Conservation (phyloP, 2,329 filamentous ascomycete species). For the Diplodia scrobiculata region DNA sequence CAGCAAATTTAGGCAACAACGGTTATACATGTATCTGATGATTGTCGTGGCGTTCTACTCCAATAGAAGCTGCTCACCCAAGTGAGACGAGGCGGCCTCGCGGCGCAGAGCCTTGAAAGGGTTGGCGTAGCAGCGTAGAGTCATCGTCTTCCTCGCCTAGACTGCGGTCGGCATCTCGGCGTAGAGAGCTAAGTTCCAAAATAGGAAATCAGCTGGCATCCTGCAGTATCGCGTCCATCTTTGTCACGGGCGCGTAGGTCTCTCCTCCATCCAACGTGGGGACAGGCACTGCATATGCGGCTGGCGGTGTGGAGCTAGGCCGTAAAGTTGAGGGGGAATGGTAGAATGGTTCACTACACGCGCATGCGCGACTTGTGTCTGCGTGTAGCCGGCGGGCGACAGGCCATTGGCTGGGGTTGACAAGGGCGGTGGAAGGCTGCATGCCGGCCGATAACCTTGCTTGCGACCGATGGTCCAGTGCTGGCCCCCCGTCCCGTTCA, state of each 20-base stretch:
- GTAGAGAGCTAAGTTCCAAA: not conserved
- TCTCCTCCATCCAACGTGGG: not conserved
- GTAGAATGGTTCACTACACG: not conserved
- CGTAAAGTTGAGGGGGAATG: not conserved
- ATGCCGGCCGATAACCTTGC: slow-evolving; percentile 20
- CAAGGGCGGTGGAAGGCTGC: slow-evolving; percentile 18
- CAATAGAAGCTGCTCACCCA: not conserved
- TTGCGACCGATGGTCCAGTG: slow-evolving; percentile 10
- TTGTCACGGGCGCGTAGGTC: not conserved
- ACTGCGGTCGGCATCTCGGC: not conserved
- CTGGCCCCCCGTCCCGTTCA: not conserved
- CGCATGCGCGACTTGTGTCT: slow-evolving; percentile 26
- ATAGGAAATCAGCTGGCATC: slow-evolving; percentile 7
- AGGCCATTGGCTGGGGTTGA: slow-evolving; percentile 4
- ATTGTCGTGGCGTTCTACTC: not conserved
- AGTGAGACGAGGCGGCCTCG: not conserved
- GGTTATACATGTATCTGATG: not conserved
- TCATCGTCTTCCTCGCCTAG: not conserved
- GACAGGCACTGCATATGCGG: slow-evolving; percentile 1
- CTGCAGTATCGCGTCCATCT: not conserved
- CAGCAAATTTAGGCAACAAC: not conserved
- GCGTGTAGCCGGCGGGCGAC: slow-evolving; percentile 3
- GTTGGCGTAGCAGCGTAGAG: not conserved
- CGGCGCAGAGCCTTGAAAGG: not conserved
- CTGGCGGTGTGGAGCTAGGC: not conserved